Base-by-base conservation (phyloP, 768 basidiomycete genomes). In the Paxillus ammoniavirescens region DNA sequence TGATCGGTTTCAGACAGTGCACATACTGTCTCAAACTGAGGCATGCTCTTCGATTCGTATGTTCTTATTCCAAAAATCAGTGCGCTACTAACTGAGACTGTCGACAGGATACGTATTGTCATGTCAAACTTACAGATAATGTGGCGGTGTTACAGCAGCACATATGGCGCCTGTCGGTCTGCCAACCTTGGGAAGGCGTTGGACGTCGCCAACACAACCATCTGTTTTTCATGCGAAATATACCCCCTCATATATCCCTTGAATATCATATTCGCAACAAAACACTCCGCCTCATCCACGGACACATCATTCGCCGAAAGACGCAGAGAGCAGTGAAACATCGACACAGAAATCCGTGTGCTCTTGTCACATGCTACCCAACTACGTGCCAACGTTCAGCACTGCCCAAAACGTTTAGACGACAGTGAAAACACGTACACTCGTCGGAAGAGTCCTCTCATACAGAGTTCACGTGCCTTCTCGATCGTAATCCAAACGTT, bases 231-330 rank as follows among this genome's bases (percentile, higher is more conserved):
- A 64, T 99, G 97, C 47, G 93, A 93, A 62, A 99, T 94, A 71
- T 98, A 99, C 8, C 97, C 97, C 47, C 90, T 82, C 72, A 98
- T 87, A 68, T 86, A 91, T 17, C 90, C 91, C 73, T 87, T 91
- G 74, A 88, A 93, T 42, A 98, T 90, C 91, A 96, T 89, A 66
- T 95, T 95, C 28, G 94, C 93, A 8, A 97, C 83, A 48, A 94
- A 80, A 69, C 94, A 97, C 70, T 98, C 94, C 2, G 91, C 91
- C 69, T 96, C 94, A 59, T 90, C 93, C 55, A 76, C 65, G 8
- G 84, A 76, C 21, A 90, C 82, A 10, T 85, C 81, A 54, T 83
- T 79, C 3, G 87, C 89, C 4, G 89, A 86, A 52, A 92, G 71
- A 48, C 73, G 75, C 46, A 96, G 73, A 5, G 89, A 87, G n/a